Base-by-base conservation (phyloP, 2,329 filamentous ascomycete genomes). In the Apiospora sp. region DNA sequence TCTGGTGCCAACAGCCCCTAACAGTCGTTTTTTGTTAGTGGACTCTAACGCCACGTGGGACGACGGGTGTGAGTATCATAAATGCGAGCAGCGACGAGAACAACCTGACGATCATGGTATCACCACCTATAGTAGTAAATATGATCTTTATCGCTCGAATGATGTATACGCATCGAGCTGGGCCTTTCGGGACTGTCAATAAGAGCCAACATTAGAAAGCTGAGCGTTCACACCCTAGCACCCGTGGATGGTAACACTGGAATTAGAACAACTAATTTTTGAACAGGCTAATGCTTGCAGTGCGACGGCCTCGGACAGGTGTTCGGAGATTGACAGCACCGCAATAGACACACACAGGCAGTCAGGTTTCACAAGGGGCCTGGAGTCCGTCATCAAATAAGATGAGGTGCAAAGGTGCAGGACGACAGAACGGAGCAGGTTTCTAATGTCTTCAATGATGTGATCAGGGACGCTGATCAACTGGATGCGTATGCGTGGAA, bases 41-140 rank as follows among this genome's bases (percentile, higher is more conserved):
- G 37, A 10, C 58, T 64, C 34, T 64, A 37, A 64, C 58, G 58
- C 30, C 58, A 64, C 58, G 58, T 64, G 58, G 34, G 58, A 64
- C 58, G 58, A 64, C 58, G n/a, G 19, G 1, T 61, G 30, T n/a
- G 54, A 41, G 34, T n/a, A 41, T n/a, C 58, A 41, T n/a, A 4
- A 19, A 64, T n/a, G 30, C 19, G 10, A 41, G 34, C 58, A 37
- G 41, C 30, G 30, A 64, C 58, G 58, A 41, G 12, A 24, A 41
- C 34, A 41, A 14, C 58, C n/a, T 24, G 58, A 61, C 16, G 27
- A 34, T 61, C 54, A 37, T 16, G 54, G 30, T 61, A 4, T 61
- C 3, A 30, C 1, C 37, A 41, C 37, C 37, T 10, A 12, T 22
- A 19, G 8, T 58, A 34, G 22, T 16, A 5, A 34, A 22, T 34